Percentiles rank a stretch among this genome's conserved stretches.
Evolutionary conservation across 345 rosid genomes (phyloP).

Genomic region (Lepidium didymum): DNA sequence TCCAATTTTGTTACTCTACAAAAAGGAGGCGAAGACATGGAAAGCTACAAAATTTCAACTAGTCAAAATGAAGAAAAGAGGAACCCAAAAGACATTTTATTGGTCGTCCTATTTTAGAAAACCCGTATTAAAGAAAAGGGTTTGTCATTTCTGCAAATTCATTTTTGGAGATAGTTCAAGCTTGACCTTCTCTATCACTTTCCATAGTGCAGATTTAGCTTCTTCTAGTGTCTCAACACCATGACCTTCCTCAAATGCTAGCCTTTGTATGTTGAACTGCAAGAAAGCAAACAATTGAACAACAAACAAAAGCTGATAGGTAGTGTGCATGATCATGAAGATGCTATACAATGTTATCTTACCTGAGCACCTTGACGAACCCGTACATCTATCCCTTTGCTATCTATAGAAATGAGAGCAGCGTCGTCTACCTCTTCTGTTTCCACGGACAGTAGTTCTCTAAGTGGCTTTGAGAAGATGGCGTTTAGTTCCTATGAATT

Average conservation of each 20-base stretch:
- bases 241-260: conserved; percentile 74
- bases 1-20: background rate
- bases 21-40: background rate
- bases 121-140: background rate
- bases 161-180: conserved; percentile 41
- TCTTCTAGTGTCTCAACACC: conserved; percentile 77
- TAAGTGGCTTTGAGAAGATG: conserved; percentile 75
- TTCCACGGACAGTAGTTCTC: conserved; percentile 53
- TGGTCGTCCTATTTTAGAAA: background rate
- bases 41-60: conserved; percentile 12
- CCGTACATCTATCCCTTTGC: conserved; percentile 86
- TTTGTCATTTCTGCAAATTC: conserved; percentile 40
- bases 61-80: background rate
- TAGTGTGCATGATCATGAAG: background rate
- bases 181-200: conserved; percentile 58
- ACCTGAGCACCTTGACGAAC: conserved; percentile 99
- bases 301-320: background rate
- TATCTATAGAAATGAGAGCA: conserved; percentile 90
- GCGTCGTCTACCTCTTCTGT: conserved; percentile 88
- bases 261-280: conserved; percentile 85
- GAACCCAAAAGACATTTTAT: background rate
- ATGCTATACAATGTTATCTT: background rate
- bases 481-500: conserved; percentile 68
- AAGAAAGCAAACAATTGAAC: background rate
- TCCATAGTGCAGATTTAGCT: conserved; percentile 79